Percentiles rank a stretch among this genome's conserved stretches.
phyloP scores from a whole-genome alignment of 176 grass and related monocot species.

The Olyra latifolia region DNA sequence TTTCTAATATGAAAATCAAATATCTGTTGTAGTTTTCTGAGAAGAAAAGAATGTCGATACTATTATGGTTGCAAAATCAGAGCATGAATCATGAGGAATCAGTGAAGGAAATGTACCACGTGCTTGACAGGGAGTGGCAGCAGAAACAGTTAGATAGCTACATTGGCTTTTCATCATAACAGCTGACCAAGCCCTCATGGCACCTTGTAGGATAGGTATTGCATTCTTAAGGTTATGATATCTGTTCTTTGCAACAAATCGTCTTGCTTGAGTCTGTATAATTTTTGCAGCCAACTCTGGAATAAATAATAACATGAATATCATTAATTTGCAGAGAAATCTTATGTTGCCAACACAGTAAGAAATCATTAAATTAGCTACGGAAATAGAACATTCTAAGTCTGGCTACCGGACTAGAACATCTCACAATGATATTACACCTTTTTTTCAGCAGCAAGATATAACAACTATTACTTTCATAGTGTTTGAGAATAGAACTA shows the following conservation, averaged over 20 bases:
- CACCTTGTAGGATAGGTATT: constrained; percentile 49
- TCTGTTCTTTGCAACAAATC: constrained; percentile 41
- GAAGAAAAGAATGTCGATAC: constrained; percentile 10
- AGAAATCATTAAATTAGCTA: constrained; percentile 4
- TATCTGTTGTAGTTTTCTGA: constrained; percentile 39
- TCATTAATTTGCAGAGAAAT: constrained; percentile 1
- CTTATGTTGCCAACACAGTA: neutral
- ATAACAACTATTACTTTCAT: constrained; percentile 1
- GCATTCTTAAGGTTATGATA: constrained; percentile 41
- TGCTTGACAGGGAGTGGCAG: constrained; percentile 1
- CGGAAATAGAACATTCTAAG: constrained; percentile 6
- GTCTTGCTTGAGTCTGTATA: constrained; percentile 48
- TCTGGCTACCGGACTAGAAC: neutral
- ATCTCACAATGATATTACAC: neutral
- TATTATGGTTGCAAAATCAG: constrained; percentile 9
- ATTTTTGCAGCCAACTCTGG: constrained; percentile 49
- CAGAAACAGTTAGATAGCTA: neutral
- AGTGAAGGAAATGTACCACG: constrained; percentile 35
- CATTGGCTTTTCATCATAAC: constrained; percentile 16
- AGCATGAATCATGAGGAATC: neutral
- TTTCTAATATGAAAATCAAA: constrained; percentile 53
- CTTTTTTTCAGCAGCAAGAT: neutral
- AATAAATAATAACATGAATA: constrained; percentile 21
- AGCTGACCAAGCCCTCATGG: constrained; percentile 44
- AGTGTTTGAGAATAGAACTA: neutral